These are phyloP conservation scores for Corchorus olitorius DNA, from an alignment of 345 rosid genomes.

Conservation along the genomic window DNA sequence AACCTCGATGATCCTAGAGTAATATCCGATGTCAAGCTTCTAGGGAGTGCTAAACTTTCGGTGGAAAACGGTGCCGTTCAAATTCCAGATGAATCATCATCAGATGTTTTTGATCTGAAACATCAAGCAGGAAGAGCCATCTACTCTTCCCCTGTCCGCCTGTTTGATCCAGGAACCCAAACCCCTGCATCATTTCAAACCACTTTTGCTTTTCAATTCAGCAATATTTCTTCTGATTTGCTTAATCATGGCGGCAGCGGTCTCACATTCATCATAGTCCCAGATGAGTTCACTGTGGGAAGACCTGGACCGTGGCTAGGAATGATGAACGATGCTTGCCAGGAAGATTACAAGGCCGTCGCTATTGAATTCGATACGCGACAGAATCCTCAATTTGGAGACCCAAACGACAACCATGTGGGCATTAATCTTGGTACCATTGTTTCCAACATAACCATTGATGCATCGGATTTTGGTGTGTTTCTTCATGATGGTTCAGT, in stretches of 20 bases:
- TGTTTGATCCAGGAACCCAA: constrained; percentile 36
- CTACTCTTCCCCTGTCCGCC: constrained; percentile 44
- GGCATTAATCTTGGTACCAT: constrained; percentile 56
- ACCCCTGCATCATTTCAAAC: constrained; percentile 46
- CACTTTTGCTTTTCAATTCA: constrained; percentile 48
- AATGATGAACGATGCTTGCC: constrained; percentile 60
- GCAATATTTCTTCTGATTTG: constrained; percentile 19
- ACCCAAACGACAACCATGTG: constrained; percentile 54
- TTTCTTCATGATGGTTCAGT: constrained; percentile 43
- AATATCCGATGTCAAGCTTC: constrained; percentile 36
- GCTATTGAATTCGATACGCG: constrained; percentile 48
- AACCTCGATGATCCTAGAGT: constrained; percentile 29
- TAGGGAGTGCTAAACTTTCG: constrained; percentile 47
- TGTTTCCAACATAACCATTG: constrained; percentile 34
- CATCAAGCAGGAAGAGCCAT: constrained; percentile 53
- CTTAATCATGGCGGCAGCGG: constrained; percentile 43
- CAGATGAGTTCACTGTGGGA: constrained; percentile 57
- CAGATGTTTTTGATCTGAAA: constrained; percentile 34
- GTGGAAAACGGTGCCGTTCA: constrained; percentile 31
- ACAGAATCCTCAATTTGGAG: constrained; percentile 48
- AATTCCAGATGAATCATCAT: constrained; percentile 38
- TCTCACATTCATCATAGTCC: constrained; percentile 51
- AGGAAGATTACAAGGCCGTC: constrained; percentile 48
- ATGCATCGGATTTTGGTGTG: constrained; percentile 45
- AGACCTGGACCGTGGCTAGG: constrained; percentile 58